Base-by-base conservation (phyloP, 345 rosid genomes). In the Brassica cretica region DNA sequence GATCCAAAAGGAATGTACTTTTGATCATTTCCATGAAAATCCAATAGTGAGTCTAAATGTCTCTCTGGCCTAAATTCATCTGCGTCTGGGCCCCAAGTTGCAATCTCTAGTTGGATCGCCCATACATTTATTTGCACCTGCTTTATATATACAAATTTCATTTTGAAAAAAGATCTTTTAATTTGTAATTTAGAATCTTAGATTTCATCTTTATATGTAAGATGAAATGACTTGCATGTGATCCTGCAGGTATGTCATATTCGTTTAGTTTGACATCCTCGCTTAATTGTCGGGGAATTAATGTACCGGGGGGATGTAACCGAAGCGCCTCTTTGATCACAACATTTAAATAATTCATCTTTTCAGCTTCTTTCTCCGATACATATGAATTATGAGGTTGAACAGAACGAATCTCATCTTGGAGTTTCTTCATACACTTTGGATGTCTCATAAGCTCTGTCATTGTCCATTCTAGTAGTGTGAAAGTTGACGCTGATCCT, bases 351-450 rank as follows among this genome's bases (percentile, higher is more conserved):
- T 39, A 39, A 10, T 39, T 68, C 60, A 18, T 67, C 59, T 44
- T 67, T 11, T 10, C 9, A 10, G 5, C 65, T 25, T 8, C 51
- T 46, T 67, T 46, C 64, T 70, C 51, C 19, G 19, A 2, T 56
- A 56, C 19, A 70, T 70, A 55, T 32, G 8, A 30, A 18, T 18
- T 18, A 56, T 70, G 18, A 1, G 5, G 16, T 0, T 49, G 10
- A 32, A 56, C 6, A 5, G 30, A 27, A 18, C 30, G 9, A 55
- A 70, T 70, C 49, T 55, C 73, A 33, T 55, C 74, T 70, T 7
- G 49, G 5, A 56, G 74, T 32, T 70, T 70, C 51, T 70, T 70
- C 64, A 55, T 70, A 70, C 64, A 56, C 7, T 70, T 5, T 32
- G 64, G 64, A 70, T 56, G 32, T 58, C 74, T 70, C 64, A 56